Conservation (phyloP, 2,329 filamentous ascomycete species). For the Dothistroma pini region DNA sequence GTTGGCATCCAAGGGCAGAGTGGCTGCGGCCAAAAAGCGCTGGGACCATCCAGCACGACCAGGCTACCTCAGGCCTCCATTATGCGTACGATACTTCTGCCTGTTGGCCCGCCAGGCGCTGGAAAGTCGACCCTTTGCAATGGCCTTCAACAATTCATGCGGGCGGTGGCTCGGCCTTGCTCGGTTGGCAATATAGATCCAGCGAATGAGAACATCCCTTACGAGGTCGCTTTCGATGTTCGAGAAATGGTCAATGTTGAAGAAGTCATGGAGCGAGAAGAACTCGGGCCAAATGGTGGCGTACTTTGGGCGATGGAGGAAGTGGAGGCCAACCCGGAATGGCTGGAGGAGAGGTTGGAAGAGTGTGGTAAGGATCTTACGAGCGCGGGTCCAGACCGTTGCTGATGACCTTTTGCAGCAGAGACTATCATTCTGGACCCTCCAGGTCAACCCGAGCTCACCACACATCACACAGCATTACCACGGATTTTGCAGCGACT, state of each 20-base stretch:
- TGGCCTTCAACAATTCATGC: slow-evolving; percentile 98
- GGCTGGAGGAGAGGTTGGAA: slow-evolving; percentile 78
- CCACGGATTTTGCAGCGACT: slow-evolving; percentile 88
- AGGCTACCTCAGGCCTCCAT: neutral
- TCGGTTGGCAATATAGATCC: slow-evolving; percentile 96
- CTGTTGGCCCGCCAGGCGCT: slow-evolving; percentile 77
- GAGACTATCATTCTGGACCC: slow-evolving; percentile 96
- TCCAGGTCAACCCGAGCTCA: slow-evolving; percentile 93
- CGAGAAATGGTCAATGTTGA: slow-evolving; percentile 84
- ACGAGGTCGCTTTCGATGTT: slow-evolving; percentile 86
- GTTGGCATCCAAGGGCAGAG: neutral
- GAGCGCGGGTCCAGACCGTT: neutral
- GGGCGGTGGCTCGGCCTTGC: slow-evolving; percentile 89
- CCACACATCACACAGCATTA: slow-evolving; percentile 89
- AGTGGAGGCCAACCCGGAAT: slow-evolving; percentile 89
- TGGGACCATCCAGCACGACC: neutral
- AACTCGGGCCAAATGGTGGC: slow-evolving; percentile 86
- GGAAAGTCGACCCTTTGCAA: slow-evolving; percentile 99
- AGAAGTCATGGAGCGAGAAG: slow-evolving; percentile 89
- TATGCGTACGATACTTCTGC: slow-evolving; percentile 30
- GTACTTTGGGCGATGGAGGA: slow-evolving; percentile 93
- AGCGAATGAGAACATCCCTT: slow-evolving; percentile 88
- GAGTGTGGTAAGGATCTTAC: slow-evolving; percentile 40
- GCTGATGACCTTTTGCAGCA: slow-evolving; percentile 45
- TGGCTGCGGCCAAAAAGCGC: neutral